phyloP scores from a whole-genome alignment of 2,329 filamentous ascomycete genomes.

The Microascus cirrosus region DNA sequence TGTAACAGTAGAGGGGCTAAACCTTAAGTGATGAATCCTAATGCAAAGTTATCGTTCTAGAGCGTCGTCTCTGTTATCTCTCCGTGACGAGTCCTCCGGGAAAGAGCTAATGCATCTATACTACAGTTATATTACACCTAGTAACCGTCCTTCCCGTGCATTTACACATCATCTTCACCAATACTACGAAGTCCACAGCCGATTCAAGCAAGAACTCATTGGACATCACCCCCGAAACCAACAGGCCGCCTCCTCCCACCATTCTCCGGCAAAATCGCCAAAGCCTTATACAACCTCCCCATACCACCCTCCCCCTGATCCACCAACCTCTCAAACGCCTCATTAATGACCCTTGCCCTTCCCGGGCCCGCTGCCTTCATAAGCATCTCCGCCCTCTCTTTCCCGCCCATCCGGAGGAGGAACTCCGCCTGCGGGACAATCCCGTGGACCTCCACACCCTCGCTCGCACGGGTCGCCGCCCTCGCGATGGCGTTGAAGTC shows the following conservation, averaged over 20 bases:
- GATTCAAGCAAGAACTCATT: neutral
- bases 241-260: constrained; percentile 65
- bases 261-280: constrained; percentile 82
- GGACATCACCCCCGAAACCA: constrained; percentile 69
- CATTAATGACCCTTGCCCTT: constrained; percentile 51
- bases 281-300: constrained; percentile 88
- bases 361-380: constrained; percentile 35
- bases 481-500: constrained; percentile 86
- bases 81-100: neutral
- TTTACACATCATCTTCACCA: neutral
- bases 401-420: constrained; percentile 70
- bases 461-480: constrained; percentile 61
- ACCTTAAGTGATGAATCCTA: neutral
- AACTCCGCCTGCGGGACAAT: constrained; percentile 80
- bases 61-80: neutral
- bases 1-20: neutral
- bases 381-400: constrained; percentile 62
- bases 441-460: constrained; percentile 82
- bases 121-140: neutral
- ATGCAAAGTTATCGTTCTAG: neutral
- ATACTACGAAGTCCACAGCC: neutral
- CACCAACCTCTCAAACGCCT: constrained; percentile 71
- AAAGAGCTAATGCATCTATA: neutral
- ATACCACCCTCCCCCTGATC: constrained; percentile 75
- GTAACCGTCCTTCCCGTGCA: neutral